Base-by-base conservation (phyloP, 2,329 filamentous ascomycete species). In the Dactylonectria macrodidyma region DNA sequence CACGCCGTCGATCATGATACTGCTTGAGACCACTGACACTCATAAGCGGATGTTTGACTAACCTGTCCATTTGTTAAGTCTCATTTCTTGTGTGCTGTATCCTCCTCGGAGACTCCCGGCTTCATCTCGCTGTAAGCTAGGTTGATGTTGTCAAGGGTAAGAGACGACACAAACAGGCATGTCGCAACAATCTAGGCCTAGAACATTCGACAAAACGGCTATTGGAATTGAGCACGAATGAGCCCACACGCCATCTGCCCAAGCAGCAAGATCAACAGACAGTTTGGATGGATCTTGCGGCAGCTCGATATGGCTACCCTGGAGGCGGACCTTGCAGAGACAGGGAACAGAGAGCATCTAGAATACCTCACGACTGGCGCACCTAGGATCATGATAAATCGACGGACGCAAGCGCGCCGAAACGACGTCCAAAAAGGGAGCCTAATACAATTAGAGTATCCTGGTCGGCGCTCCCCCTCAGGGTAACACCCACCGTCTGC, bases 341-440 rank as follows among this genome's bases (percentile, higher is more conserved):
- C 50, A 52, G 50, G 50, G 16, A 36, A 8, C n/a, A 6, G 19
- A n/a, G n/a, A 30, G 12, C 51, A 54, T 54, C 51, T 54, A 16
- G 26, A 19, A 38, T 54, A 54, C 51, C 51, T 33, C n/a, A 54
- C 51, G 51, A 52, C 16, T 14, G 30, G 22, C 33, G 12, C 50
- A 30, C 5, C 33, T 9, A 34, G 50, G 51, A 54, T 54, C n/a
- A 52, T 19, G 16, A n/a, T 16, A 52, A 52, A 52, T 52, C 16
- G 9, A 33, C 16, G 14, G 14, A 44, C 7, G 16, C 41, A 8
- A 3, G 48, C 19, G 24, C 26, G 30, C 30, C n/a, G 14, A 30
- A 14, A 36, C 6, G 16, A 22, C 19, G 26, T 52, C 30, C 50
- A n/a, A n/a, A 11, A 34, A 36, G 33, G 14, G 7, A 16, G 24